phyloP scores from a whole-genome alignment of 257 asterid genomes.

The Euphrasia confusa region DNA sequence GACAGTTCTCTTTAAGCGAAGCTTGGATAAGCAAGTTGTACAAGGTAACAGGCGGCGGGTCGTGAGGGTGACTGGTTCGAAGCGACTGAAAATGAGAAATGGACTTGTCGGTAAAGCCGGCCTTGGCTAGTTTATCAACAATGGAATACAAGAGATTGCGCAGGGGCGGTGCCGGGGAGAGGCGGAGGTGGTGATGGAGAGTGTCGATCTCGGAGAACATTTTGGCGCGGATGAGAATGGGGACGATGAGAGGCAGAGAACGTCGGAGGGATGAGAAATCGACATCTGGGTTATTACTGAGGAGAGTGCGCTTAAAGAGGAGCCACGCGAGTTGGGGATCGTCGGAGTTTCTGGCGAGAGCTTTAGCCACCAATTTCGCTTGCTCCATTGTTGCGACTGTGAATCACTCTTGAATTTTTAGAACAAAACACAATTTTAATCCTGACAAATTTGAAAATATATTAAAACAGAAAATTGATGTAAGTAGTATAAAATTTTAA shows the following conservation, averaged over 20 bases:
- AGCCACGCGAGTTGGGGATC: slow-evolving; percentile 72
- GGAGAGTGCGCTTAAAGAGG: slow-evolving; percentile 57
- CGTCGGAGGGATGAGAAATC: slow-evolving; percentile 6
- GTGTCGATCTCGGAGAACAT: slow-evolving; percentile 59
- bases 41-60: slow-evolving; percentile 46
- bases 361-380: slow-evolving; percentile 40
- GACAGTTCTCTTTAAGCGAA: slow-evolving; percentile 31
- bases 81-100: slow-evolving; percentile 53
- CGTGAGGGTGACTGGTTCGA: slow-evolving; percentile 39
- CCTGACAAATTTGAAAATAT: too few species aligned
- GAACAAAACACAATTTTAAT: too few species aligned
- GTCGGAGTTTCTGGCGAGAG: slow-evolving; percentile 46
- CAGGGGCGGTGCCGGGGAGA: slow-evolving; percentile 23
- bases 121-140: slow-evolving; percentile 44
- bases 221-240: slow-evolving; percentile 57
- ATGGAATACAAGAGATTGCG: slow-evolving; percentile 35
- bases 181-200: slow-evolving; percentile 54
- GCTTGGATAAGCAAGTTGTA: slow-evolving; percentile 61
- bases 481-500: too few species aligned
- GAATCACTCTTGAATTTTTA: too few species aligned
- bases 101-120: slow-evolving; percentile 38
- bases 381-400: slow-evolving; percentile 29
- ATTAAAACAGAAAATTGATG: too few species aligned
- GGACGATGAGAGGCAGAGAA: slow-evolving; percentile 46
- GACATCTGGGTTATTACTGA: background rate